Base-by-base conservation (phyloP, 2,329 filamentous ascomycete genomes). In the Ascochyta rabiei region DNA sequence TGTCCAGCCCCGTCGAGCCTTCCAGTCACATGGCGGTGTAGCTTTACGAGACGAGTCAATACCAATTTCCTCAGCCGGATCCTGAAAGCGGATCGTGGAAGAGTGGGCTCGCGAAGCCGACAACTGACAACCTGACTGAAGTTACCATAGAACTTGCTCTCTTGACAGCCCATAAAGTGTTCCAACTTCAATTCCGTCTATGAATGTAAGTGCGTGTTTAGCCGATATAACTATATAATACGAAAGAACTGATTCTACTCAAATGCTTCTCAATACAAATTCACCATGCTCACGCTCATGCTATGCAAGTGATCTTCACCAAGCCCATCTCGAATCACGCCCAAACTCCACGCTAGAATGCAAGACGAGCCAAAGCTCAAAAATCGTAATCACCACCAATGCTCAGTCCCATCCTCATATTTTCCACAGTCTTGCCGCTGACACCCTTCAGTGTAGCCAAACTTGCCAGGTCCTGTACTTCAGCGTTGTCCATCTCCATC, bases 361-460 rank as follows among this genome's bases (percentile, higher is more conserved):
- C 42, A 56, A 34, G 44, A 18, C 4, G 12, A 50, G 48, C 43
- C 37, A 16, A 59, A 46, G 47, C 55, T 62, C 53, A 72, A 47
- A 73, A 70, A 34, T 66, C 64, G 38, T 63, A 65, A 24, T 53
- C 60, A n/a, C 54, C 49, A 39, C 37, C 49, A 21, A 64, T 37
- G 10, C 34, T 63, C 49, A 78, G 51, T 0, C 79, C 79, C 47
- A 72, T 57, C 33, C 80, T 65, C 80, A 82, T 82, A 26, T 78
- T 79, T 66, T 82, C 79, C 23, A 82, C 79, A n/a, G 78, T 79
- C 64, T 78, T 80, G 4, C 73, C 69, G 0, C 80, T 80, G 0
- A 82, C 80, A 4, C 80, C 80, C 59, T 77, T 81, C 50, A 82
- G 53, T 62, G 75, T 72, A 1, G 78, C 79, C 48, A 82, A 60